Evolutionary conservation across 2,329 filamentous ascomycete species (phyloP), one percentile per base, ranked within the genome.

Genomic region (Nannizziopsis arthrosporioides): DNA sequence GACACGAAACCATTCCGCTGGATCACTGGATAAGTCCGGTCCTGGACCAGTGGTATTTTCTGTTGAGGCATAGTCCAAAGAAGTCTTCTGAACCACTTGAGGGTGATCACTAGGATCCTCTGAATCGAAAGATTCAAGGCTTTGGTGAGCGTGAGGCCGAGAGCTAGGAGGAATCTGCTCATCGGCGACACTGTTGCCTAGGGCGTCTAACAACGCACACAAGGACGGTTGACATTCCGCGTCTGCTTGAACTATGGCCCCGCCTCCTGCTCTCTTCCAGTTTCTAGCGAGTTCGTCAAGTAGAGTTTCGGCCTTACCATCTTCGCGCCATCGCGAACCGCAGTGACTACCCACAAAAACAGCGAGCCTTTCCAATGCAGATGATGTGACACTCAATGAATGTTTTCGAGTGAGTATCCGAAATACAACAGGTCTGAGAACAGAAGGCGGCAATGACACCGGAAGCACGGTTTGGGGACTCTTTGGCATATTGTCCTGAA

Each of bases 331-430:
- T 81, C 82, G 87, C 49, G 89, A 89, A 31, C 92, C 92, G 64
- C 92, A 98, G 65, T 94, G 84, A 57, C 85, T 82, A 9, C 92
- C 93, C 46, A 98, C 84, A 64, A 98, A 98, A 1, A 78, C 76
- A 15, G 92, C 89, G 30, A 98, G 74, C 41, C 85, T 79, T 63
- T 90, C 82, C 4, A 98, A 72, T 0, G 92, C 87, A 0, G 88
- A 80, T 0, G 90, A 92, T 6, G 85, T 89, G 46, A 98, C 78
- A 0, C 89, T 96, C 48, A 98, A 73, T 57, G 90, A 93, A 68
- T 98, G 87, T 62, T 96, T 98, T 67, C 95, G 95, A 1, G 92
- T 98, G 56, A 98, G 94, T 0, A 86, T 93, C 41, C 92, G 81
- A 61, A 98, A 96, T 7, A 92, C 93, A 15, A 96, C 74, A 2